Base-by-base conservation (phyloP, 768 basidiomycete genomes). In the Multifurca ochricompacta region DNA sequence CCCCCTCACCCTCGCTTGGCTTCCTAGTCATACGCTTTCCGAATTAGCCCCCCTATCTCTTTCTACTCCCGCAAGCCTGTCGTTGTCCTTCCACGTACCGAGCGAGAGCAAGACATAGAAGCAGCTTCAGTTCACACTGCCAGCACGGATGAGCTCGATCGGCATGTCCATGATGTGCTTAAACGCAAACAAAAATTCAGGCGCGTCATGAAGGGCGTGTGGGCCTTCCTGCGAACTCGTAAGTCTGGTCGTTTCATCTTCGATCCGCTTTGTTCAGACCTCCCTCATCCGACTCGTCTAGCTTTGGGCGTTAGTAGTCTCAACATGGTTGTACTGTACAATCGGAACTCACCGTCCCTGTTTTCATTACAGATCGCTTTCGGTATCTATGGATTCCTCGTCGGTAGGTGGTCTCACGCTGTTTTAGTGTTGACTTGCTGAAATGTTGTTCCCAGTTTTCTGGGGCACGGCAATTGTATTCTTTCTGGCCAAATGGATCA, bases 221-320 rank as follows among this genome's bases (percentile, higher is more conserved):
- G 89, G 86, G 77, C 83, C 2, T 93, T 90, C 64, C 67, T 91
- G 54, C 89, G 87, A 70, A 93, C 90, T 50, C 90, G 84, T 85
- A 69, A 58, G 80, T 73, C n/a, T 18, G 16, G 8, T 4, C 48
- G 21, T 48, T 53, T 23, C 14, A 53, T 14, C 18, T 30, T 23
- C 18, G 44, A 41, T 44, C 6, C 18, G 44, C 37, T 44, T 4
- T 11, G 21, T 23, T 50, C 11, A 21, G 11, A 10, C 30, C 23
- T 32, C 28, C 16, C 47, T 54, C 21, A 57, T 36, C 39, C n/a
- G 34, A 47, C 18, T 43, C 37, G 35, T 47, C 27, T 63, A 85
- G 82, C 85, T 10, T 76, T 87, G 69, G 86, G 88, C 34, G 82
- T 83, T 70, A 61, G 80, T 72, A 30, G 8, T 35, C 36, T 39